Evolutionary conservation across 306 rosid genomes (phyloP), one percentile per base, ranked within the genome.

Genomic region (Quillaja saponaria): DNA sequence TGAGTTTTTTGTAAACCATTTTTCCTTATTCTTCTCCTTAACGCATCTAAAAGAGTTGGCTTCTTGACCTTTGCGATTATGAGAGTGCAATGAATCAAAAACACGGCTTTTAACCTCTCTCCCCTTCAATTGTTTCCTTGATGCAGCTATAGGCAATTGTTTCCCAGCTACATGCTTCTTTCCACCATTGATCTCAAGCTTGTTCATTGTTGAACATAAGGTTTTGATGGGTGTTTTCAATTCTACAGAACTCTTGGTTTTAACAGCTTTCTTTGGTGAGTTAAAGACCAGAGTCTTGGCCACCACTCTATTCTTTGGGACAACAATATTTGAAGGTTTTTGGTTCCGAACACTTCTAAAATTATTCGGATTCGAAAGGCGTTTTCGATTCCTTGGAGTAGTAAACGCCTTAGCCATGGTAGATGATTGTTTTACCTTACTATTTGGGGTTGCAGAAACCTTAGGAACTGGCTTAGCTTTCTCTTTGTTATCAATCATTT

Each of bases 91-190:
- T 2, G 89, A 79, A 73, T 86, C 83, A 58, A 75, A 86, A 67
- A 92, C 99, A 35, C 99, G 87, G 77, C 95, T 88, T 64, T 89
- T 89, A 15, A 89, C 89, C 65, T 79, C 94, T 44, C 95, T 63
- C 49, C 95, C 95, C 73, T 77, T 92, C 1, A 76, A 42, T 67
- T 78, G 76, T 64, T 80, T 88, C 71, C 72, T 76, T 12, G 80
- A 55, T n/a, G 81, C 37, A 75, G 67, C 62, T 21, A 44, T 42
- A 13, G 81, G 68, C 75, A 85, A 53, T 55, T 85, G 51, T 60
- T 78, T 73, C 49, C 56, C 85, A 37, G 66, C 64, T 7, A 48
- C 66, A 66, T 69, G 62, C 85, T 86, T 88, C 84, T 84, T 88
- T 34, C 40, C 82, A 17, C 75, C 60, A 3, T 73, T 34, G 54